Percentiles rank a stretch among this genome's conserved stretches.
Conservation (phyloP, 164 flowering plant species). For the Magnolia officinalis region DNA sequence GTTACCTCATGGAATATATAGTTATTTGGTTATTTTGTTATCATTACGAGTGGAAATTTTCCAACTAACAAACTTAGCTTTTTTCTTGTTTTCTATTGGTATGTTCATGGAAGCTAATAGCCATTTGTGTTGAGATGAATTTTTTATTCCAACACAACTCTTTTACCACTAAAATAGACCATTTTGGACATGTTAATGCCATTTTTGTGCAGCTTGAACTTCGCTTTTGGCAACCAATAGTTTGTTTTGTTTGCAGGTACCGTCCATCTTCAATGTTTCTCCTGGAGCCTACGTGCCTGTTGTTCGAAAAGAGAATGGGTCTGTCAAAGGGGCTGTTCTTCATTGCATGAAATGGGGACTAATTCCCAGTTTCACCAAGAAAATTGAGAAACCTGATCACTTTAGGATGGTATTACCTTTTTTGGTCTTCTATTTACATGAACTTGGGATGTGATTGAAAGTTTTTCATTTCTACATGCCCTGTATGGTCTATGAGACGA, state of each 20-base stretch:
- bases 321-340: conserved; percentile 42
- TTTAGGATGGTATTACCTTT: conserved; percentile 63
- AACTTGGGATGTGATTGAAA: conserved; percentile 2
- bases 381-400: conserved; percentile 79
- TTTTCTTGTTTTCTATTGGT: too few species aligned
- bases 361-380: conserved; percentile 88
- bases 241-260: conserved; percentile 43
- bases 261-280: conserved; percentile 70
- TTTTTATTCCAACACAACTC: not conserved
- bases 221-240: not conserved
- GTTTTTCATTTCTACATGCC: not conserved
- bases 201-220: not conserved
- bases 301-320: conserved; percentile 50
- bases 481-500: not conserved
- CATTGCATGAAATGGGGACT: conserved; percentile 99
- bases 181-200: not conserved
- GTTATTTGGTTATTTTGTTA: too few species aligned
- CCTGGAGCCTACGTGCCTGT: conserved; percentile 82
- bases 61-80: too few species aligned
- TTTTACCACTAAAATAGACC: too few species aligned
- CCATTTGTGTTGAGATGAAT: not conserved
- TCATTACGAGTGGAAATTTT: too few species aligned
- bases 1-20: too few species aligned
- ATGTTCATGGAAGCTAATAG: not conserved
- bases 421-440: not conserved